A percentile compares a stretch with the other conserved stretches of the same genome.
phyloP scores from a whole-genome alignment of 1,139 yeast genomes.

The Yamadazyma buinensis region DNA sequence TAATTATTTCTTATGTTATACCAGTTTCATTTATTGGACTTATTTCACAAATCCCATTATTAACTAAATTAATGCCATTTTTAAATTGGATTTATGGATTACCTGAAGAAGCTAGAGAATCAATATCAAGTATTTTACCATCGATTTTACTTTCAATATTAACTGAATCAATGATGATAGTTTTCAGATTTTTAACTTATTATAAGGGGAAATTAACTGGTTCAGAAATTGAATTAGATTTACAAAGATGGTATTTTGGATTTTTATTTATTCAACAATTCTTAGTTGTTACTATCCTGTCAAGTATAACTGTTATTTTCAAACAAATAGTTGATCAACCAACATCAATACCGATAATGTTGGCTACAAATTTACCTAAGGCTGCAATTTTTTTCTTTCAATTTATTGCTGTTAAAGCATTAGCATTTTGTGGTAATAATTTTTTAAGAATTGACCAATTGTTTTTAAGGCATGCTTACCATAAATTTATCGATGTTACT shows the following conservation, averaged over 20 bases:
- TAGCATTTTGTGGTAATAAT: slow-evolving; percentile 68
- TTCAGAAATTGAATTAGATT: slow-evolving; percentile 51
- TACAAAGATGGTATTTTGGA: slow-evolving; percentile 65
- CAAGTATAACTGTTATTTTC: slow-evolving; percentile 68
- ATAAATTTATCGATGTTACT: slow-evolving; percentile 43
- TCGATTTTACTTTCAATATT: slow-evolving; percentile 55
- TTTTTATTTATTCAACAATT: slow-evolving; percentile 81
- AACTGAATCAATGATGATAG: slow-evolving; percentile 50
- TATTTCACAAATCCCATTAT: slow-evolving; percentile 59
- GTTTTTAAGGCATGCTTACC: slow-evolving; percentile 31
- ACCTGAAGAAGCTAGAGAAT: slow-evolving; percentile 51
- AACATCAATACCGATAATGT: slow-evolving; percentile 61
- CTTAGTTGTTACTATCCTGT: slow-evolving; percentile 78
- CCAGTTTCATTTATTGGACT: slow-evolving; percentile 73
- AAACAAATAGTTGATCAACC: slow-evolving; percentile 69
- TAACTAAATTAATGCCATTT: slow-evolving; percentile 53
- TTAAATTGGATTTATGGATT: slow-evolving; percentile 47
- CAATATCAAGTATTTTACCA: slow-evolving; percentile 57
- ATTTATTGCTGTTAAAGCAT: slow-evolving; percentile 66
- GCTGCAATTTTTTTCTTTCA: slow-evolving; percentile 81
- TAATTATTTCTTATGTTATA: slow-evolving; percentile 59
- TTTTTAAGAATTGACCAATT: slow-evolving; percentile 54
- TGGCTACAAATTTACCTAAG: slow-evolving; percentile 75
- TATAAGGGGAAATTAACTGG: slow-evolving; percentile 54
- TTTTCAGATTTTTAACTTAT: slow-evolving; percentile 47